These are phyloP conservation scores for Aspergillus jensenii DNA, from an alignment of 2,329 filamentous ascomycete genomes.

Conservation along the genomic window DNA sequence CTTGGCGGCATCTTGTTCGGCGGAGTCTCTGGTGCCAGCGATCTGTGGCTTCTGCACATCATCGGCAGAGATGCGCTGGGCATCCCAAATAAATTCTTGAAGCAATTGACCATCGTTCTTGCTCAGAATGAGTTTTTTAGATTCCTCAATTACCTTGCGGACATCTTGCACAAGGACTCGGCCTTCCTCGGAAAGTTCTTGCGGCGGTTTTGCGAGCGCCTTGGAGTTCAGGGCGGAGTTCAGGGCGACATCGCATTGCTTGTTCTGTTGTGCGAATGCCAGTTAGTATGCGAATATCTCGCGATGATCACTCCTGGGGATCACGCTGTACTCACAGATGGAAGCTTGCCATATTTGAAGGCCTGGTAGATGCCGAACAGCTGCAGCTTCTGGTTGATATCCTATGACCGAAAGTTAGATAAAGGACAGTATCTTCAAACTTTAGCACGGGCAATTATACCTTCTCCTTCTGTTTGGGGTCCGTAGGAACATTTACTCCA, in stretches of 20 bases:
- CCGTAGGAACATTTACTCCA: constrained; percentile 69
- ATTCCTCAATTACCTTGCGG: constrained; percentile 75
- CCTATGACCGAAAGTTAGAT: constrained; percentile 29
- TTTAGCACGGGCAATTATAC: constrained; percentile 24
- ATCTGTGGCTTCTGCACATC: constrained; percentile 61
- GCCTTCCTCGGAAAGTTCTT: constrained; percentile 79
- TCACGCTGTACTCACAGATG: constrained; percentile 69
- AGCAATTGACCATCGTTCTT: constrained; percentile 95
- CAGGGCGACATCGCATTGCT: constrained; percentile 91
- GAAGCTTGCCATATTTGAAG: constrained; percentile 85
- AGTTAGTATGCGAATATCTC: constrained; percentile 1
- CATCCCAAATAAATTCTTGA: constrained; percentile 97
- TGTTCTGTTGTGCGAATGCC: constrained; percentile 60
- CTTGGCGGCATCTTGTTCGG: constrained; percentile 79
- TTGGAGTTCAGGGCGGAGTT: constrained; percentile 80
- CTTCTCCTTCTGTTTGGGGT: constrained; percentile 74
- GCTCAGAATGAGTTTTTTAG: constrained; percentile 79
- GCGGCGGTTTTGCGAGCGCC: constrained; percentile 67
- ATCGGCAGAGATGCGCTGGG: constrained; percentile 69
- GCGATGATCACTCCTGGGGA: not conserved
- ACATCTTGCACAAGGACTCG: constrained; percentile 75
- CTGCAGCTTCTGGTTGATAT: constrained; percentile 92
- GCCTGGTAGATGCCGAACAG: constrained; percentile 86
- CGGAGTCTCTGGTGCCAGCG: constrained; percentile 72
- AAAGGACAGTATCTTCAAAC: constrained; percentile 16